Evolutionary conservation across 179 eudicot genomes (phyloP).

Genomic region (Beta corolliflora): DNA sequence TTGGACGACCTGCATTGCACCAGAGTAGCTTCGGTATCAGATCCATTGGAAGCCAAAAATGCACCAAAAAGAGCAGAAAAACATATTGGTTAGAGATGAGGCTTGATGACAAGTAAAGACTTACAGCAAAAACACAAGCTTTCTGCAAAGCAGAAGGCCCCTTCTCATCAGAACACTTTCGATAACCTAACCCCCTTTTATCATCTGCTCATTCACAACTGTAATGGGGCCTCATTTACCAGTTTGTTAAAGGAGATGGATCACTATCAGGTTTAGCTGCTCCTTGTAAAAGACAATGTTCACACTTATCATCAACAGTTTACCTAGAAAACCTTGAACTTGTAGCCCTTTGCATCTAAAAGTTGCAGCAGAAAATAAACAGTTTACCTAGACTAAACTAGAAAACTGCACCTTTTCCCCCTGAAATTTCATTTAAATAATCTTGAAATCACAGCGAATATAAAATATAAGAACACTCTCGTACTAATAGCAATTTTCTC

Average conservation of each 20-base stretch:
- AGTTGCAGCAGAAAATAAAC: constrained; percentile 1
- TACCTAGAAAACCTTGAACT: constrained; percentile 38
- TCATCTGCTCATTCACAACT: not conserved
- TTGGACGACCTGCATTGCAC: constrained; percentile 24
- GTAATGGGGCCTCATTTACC: not conserved
- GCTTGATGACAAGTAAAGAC: not conserved
- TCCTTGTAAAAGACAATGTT: not conserved
- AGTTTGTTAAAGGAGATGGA: not conserved
- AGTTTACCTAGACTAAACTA: not conserved
- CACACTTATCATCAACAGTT: not conserved
- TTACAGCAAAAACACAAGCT: not conserved
- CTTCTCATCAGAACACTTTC: not conserved
- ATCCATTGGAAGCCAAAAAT: not conserved
- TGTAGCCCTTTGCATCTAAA: constrained; percentile 71
- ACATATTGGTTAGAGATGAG: not conserved
- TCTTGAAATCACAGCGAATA: not conserved
- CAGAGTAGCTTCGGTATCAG: constrained; percentile 9
- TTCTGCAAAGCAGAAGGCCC: not conserved
- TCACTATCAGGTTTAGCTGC: not conserved
- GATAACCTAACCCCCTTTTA: not conserved
- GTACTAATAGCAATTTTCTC: not conserved
- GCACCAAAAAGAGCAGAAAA: not conserved
- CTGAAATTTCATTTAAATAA: not conserved
- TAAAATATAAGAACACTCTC: not conserved
- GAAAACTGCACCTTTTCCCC: not conserved